These are phyloP conservation scores for Bacidia gigantensis DNA, from an alignment of 495 filamentous ascomycete genomes.

Conservation along the genomic window DNA sequence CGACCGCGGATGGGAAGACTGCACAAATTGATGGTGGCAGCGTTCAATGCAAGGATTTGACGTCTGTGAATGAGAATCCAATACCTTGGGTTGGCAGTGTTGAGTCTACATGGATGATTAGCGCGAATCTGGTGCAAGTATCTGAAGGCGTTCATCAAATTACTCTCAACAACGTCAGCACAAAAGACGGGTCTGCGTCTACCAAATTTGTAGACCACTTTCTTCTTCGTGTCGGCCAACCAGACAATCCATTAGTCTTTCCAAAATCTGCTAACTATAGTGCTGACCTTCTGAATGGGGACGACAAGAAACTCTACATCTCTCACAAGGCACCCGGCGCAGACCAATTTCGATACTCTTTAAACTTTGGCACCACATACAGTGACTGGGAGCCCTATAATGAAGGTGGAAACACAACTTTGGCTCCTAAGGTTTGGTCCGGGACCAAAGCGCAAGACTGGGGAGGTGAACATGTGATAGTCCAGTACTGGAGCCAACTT, in stretches of 20 bases:
- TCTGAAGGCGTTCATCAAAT: slow-evolving; percentile 52
- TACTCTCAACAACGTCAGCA: slow-evolving; percentile 43
- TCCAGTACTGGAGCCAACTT: slow-evolving; percentile 54
- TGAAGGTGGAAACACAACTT: slow-evolving; percentile 30
- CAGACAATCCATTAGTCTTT: slow-evolving; percentile 48
- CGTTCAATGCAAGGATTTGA: slow-evolving; percentile 30
- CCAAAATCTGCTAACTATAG: slow-evolving; percentile 46
- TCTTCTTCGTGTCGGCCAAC: slow-evolving; percentile 40
- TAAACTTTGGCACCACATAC: slow-evolving; percentile 47
- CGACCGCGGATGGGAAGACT: slow-evolving; percentile 28
- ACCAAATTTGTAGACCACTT: slow-evolving; percentile 42
- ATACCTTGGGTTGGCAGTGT: slow-evolving; percentile 39
- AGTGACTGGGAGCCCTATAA: slow-evolving; percentile 44
- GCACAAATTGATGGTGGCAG: slow-evolving; percentile 30
- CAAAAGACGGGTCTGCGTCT: slow-evolving; percentile 21
- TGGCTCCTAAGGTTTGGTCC: slow-evolving; percentile 39
- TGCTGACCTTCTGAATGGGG: slow-evolving; percentile 26
- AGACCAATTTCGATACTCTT: slow-evolving; percentile 49
- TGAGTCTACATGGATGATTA: slow-evolving; percentile 41
- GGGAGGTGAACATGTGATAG: slow-evolving; percentile 49
- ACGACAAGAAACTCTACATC: slow-evolving; percentile 33
- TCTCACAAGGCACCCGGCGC: slow-evolving; percentile 50
- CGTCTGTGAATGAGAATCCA: slow-evolving; percentile 13
- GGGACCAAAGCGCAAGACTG: slow-evolving; percentile 50
- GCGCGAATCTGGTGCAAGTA: slow-evolving; percentile 41